phyloP scores from a whole-genome alignment of 2,329 filamentous ascomycete genomes.

The Alternaria sp. region DNA sequence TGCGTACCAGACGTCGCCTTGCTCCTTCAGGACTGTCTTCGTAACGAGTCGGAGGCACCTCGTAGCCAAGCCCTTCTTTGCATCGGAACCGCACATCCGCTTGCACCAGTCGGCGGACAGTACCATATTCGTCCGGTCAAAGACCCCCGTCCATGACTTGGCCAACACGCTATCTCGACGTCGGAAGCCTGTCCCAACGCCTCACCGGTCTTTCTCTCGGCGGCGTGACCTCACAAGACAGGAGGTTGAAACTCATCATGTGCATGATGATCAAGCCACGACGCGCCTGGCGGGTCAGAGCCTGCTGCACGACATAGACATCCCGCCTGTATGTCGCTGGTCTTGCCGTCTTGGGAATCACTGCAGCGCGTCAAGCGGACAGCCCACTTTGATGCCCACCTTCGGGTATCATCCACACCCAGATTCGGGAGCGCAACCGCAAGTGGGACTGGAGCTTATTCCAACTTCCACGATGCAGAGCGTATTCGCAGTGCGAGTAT shows the following conservation, averaged over 20 bases:
- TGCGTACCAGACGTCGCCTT: not conserved
- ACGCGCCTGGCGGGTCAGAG: conserved; percentile 21
- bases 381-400: conserved; percentile 35
- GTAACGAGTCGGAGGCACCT: conserved; percentile 11
- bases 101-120: conserved; percentile 7
- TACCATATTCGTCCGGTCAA: conserved; percentile 11
- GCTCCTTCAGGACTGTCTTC: conserved; percentile 1
- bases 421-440: conserved; percentile 37
- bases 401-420: conserved; percentile 32
- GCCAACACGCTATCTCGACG: conserved; percentile 7
- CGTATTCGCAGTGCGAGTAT: not conserved
- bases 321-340: conserved; percentile 32
- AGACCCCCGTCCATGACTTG: not conserved
- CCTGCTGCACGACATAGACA: conserved; percentile 34
- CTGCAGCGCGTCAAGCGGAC: conserved; percentile 30
- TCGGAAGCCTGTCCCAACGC: conserved; percentile 18
- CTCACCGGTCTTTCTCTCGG: conserved; percentile 13
- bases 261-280: conserved; percentile 23
- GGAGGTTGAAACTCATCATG: conserved; percentile 25
- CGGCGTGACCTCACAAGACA: conserved; percentile 19
- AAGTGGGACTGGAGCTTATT: conserved; percentile 48
- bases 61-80: conserved; percentile 7
- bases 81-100: conserved; percentile 15
- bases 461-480: conserved; percentile 29
- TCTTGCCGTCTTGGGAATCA: conserved; percentile 32